These are phyloP conservation scores for Sclerotinia trifoliorum DNA, from an alignment of 2,329 filamentous ascomycete genomes.

Conservation along the genomic window DNA sequence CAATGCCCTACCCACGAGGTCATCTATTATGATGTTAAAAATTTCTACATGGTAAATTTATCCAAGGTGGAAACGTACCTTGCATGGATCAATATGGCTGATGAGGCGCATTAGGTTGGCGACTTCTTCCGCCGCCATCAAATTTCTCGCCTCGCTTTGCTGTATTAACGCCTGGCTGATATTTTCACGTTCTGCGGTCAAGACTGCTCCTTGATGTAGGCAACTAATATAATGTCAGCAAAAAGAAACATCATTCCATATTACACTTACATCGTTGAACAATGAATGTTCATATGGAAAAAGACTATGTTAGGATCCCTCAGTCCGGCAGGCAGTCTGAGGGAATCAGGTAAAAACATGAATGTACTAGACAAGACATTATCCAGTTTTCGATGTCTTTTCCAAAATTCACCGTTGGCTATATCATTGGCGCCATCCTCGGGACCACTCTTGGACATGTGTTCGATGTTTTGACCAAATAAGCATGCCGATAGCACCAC, in stretches of 20 bases:
- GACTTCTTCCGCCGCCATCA: conserved; percentile 80
- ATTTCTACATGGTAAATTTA: background rate
- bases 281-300: conserved; percentile 84
- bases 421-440: conserved; percentile 73
- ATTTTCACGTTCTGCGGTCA: conserved; percentile 73
- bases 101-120: conserved; percentile 79
- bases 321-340: conserved; percentile 69
- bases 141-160: conserved; percentile 69
- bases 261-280: conserved; percentile 62
- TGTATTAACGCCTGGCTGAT: conserved; percentile 64
- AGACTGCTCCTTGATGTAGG: conserved; percentile 83
- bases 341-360: conserved; percentile 71
- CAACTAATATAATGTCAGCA: conserved; percentile 45
- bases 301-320: conserved; percentile 74
- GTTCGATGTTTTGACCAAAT: conserved; percentile 77
- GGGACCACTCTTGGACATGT: conserved; percentile 70
- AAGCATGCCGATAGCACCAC: conserved; percentile 73
- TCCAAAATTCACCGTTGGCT: conserved; percentile 78
- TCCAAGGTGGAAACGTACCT: conserved; percentile 22
- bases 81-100: conserved; percentile 64
- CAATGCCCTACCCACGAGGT: conserved; percentile 80
- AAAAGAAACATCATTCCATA: background rate
- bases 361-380: conserved; percentile 75
- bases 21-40: conserved; percentile 50
- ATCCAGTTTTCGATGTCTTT: conserved; percentile 77